A percentile compares a stretch with the other conserved stretches of the same genome.
Evolutionary conservation across 495 filamentous ascomycete species (phyloP).

Genomic region (Glonium stellatum): DNA sequence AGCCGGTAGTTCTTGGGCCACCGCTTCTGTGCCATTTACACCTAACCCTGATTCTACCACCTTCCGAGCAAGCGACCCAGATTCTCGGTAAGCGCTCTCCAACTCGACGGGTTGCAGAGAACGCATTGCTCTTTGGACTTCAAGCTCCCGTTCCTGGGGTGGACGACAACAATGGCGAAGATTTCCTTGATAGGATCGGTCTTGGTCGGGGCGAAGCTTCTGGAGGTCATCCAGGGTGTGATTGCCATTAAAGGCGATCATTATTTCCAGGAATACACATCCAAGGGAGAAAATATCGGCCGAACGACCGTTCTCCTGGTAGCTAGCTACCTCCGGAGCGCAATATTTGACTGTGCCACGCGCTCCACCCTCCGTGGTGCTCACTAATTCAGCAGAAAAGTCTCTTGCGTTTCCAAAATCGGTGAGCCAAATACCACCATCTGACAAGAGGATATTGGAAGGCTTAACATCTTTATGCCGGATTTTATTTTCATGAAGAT

Average conservation of each 20-base stretch:
- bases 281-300: slow-evolving; percentile 15
- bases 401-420: slow-evolving; percentile 42
- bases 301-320: neutral
- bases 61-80: too few relatives aligned
- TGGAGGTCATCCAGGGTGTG: neutral
- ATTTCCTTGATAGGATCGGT: too few relatives aligned
- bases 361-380: neutral
- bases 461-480: slow-evolving; percentile 46
- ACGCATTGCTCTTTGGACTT: too few relatives aligned
- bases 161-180: too few relatives aligned
- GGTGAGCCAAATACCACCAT: slow-evolving; percentile 33
- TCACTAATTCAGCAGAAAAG: slow-evolving; percentile 1
- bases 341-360: slow-evolving; percentile 4
- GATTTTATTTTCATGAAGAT: slow-evolving; percentile 37
- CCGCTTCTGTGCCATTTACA: too few relatives aligned
- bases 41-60: too few relatives aligned
- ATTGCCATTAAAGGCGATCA: slow-evolving; percentile 46
- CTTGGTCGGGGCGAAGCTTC: neutral
- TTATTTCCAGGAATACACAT: slow-evolving; percentile 16
- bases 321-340: slow-evolving; percentile 8
- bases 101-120: too few relatives aligned
- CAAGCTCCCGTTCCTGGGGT: too few relatives aligned
- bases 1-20: too few relatives aligned
- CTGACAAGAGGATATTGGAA: slow-evolving; percentile 41
- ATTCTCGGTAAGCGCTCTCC: too few relatives aligned